A percentile compares a stretch with the other conserved stretches of the same genome.
phyloP scores from a whole-genome alignment of 2,329 filamentous ascomycete species.

The Ramularia collo-cygni region DNA sequence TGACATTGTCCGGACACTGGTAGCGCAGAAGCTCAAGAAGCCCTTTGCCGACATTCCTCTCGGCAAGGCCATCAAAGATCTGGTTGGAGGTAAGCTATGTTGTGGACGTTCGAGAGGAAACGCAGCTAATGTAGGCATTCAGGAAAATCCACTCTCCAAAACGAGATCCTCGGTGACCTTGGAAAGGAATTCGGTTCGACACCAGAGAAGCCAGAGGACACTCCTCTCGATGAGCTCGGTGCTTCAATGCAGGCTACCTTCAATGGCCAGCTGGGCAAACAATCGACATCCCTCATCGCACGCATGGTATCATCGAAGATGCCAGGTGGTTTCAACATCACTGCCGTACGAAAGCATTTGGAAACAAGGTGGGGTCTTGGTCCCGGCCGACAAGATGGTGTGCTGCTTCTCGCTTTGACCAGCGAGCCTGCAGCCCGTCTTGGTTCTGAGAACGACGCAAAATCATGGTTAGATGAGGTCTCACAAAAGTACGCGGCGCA shows the following conservation, averaged over 20 bases:
- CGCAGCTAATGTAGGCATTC: conserved; percentile 5
- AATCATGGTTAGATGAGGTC: conserved; percentile 82
- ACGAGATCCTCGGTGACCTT: conserved; percentile 94
- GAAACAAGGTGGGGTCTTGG: conserved; percentile 89
- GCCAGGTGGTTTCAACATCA: conserved; percentile 99
- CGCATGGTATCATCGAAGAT: conserved; percentile 97
- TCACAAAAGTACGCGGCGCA: conserved; percentile 81
- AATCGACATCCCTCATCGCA: conserved; percentile 86
- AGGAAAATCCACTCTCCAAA: conserved; percentile 98
- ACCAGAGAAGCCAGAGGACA: conserved; percentile 97
- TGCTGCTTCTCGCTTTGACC: conserved; percentile 79
- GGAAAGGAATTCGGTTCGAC: conserved; percentile 98
- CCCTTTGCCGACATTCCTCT: conserved; percentile 78
- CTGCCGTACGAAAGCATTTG: conserved; percentile 86
- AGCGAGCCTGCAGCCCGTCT: conserved; percentile 87
- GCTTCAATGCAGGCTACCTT: conserved; percentile 97
- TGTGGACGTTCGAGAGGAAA: neutral
- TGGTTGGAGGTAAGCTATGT: conserved; percentile 75
- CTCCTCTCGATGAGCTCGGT: conserved; percentile 88
- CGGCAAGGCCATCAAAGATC: conserved; percentile 95
- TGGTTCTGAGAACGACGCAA: conserved; percentile 83
- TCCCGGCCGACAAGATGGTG: conserved; percentile 82
- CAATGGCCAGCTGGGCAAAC: conserved; percentile 95
- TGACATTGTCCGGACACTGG: conserved; percentile 79
- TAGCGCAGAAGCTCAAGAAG: conserved; percentile 98